Conservation (phyloP, 2,329 filamentous ascomycete genomes). For the Sclerotinia glacialis region DNA sequence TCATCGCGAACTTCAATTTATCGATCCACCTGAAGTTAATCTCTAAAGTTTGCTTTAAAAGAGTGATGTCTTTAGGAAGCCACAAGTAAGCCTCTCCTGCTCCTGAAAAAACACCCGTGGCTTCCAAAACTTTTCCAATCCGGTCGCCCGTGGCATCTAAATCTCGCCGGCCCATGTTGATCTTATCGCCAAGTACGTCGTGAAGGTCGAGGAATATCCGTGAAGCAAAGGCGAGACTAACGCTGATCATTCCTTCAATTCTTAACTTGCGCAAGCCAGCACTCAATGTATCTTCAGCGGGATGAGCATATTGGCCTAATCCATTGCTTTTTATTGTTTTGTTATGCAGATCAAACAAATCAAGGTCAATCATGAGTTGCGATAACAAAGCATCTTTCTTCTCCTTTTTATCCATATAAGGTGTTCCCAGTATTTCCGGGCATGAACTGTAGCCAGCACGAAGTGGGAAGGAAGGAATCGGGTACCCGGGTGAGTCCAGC, state of each 20-base stretch:
- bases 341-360: too few relatives aligned
- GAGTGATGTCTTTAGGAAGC: background rate
- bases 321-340: background rate
- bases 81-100: background rate
- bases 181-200: background rate
- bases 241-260: background rate
- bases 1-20: too few relatives aligned
- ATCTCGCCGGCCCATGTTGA: background rate
- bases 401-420: conserved; percentile 4
- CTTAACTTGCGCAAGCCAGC: background rate
- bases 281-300: background rate
- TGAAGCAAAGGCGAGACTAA: background rate
- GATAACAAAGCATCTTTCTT: background rate
- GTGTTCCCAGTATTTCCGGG: background rate
- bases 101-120: background rate
- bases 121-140: background rate
- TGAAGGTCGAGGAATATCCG: conserved; percentile 8
- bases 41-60: background rate
- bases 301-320: too few relatives aligned
- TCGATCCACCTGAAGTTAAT: background rate
- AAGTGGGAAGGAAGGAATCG: background rate
- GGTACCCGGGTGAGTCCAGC: background rate
- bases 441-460: background rate
- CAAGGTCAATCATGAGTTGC: conserved; percentile 1
- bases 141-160: background rate